Percentiles rank a stretch among this genome's conserved stretches.
phyloP scores from a whole-genome alignment of 495 filamentous ascomycete genomes.

The Staphylotrichum longicolle region DNA sequence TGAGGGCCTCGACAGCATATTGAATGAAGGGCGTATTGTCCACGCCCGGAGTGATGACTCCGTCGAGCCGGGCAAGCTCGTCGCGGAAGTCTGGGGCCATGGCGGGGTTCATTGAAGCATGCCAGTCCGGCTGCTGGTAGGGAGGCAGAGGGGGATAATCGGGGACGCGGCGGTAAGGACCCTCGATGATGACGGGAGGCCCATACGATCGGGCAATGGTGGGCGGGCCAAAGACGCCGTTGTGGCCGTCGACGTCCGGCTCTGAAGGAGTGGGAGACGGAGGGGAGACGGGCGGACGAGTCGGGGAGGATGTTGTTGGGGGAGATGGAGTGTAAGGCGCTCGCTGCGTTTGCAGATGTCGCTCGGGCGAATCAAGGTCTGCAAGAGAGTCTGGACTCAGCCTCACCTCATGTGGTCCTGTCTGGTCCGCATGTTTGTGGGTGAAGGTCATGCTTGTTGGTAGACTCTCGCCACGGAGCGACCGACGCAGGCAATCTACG shows the following conservation, averaged over 20 bases:
- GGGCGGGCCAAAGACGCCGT: slow-evolving; percentile 34
- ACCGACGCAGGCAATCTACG: neutral
- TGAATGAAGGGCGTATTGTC: slow-evolving; percentile 50
- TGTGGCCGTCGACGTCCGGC: slow-evolving; percentile 38
- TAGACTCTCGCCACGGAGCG: neutral
- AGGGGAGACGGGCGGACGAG: neutral
- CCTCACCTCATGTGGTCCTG: too few relatives aligned
- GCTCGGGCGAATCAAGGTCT: slow-evolving; percentile 14
- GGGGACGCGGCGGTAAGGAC: slow-evolving; percentile 27
- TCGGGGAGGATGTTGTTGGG: slow-evolving; percentile 17
- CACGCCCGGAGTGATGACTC: slow-evolving; percentile 48
- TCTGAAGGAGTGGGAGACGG: slow-evolving; percentile 31
- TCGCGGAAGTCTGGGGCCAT: slow-evolving; percentile 43
- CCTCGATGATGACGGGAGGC: slow-evolving; percentile 34
- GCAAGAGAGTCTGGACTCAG: slow-evolving; percentile 12
- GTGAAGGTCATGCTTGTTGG: slow-evolving; percentile 25
- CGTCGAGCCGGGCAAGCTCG: slow-evolving; percentile 43
- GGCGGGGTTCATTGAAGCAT: slow-evolving; percentile 31
- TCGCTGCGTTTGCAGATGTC: slow-evolving; percentile 17
- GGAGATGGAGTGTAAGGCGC: slow-evolving; percentile 39
- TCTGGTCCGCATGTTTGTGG: slow-evolving; percentile 30
- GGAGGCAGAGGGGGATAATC: slow-evolving; percentile 17
- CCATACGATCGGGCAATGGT: slow-evolving; percentile 31
- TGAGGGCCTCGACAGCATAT: slow-evolving; percentile 49
- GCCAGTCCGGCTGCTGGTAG: slow-evolving; percentile 30